Conservation (phyloP, 495 filamentous ascomycete species). For the Aspergillus biplanus region DNA sequence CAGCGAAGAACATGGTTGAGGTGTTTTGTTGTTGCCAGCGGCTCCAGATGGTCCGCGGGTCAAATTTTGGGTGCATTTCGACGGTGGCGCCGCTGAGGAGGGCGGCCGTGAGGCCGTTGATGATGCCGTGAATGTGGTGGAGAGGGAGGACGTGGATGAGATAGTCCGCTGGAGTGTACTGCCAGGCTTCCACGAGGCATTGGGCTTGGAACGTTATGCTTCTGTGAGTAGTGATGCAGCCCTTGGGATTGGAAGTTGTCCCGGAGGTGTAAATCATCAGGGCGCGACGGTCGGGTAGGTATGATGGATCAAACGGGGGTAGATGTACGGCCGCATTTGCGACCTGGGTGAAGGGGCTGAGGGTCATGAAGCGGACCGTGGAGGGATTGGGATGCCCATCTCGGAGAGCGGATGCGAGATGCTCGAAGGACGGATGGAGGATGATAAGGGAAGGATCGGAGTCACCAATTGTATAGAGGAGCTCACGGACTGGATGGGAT, state of each 20-base stretch:
- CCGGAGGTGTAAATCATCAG: constrained; percentile 54
- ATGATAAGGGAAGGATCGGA: constrained; percentile 49
- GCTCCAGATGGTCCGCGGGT: constrained; percentile 46
- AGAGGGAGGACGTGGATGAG: constrained; percentile 52
- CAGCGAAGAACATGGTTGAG: constrained; percentile 50
- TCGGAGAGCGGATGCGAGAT: constrained; percentile 36
- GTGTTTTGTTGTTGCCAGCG: constrained; percentile 44
- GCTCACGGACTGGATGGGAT: constrained; percentile 46
- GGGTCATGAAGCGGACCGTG: constrained; percentile 34
- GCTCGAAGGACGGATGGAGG: constrained; percentile 44
- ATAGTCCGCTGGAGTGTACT: constrained; percentile 39
- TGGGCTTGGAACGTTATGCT: constrained; percentile 49
- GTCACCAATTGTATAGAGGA: constrained; percentile 47
- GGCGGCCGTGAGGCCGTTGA: constrained; percentile 45
- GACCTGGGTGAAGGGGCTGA: constrained; percentile 36
- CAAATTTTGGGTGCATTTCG: constrained; percentile 51
- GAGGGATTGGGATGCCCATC: constrained; percentile 26
- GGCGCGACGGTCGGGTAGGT: constrained; percentile 37
- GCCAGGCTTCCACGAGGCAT: constrained; percentile 42
- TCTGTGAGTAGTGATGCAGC: constrained; percentile 48
- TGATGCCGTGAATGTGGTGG: constrained; percentile 49
- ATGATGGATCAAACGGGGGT: constrained; percentile 35
- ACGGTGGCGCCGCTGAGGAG: constrained; percentile 45
- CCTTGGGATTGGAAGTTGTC: constrained; percentile 50
- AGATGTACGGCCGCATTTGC: constrained; percentile 21